Base-by-base conservation (phyloP, 352 stramenopile genomes). In the Phytophthora multivora region DNA sequence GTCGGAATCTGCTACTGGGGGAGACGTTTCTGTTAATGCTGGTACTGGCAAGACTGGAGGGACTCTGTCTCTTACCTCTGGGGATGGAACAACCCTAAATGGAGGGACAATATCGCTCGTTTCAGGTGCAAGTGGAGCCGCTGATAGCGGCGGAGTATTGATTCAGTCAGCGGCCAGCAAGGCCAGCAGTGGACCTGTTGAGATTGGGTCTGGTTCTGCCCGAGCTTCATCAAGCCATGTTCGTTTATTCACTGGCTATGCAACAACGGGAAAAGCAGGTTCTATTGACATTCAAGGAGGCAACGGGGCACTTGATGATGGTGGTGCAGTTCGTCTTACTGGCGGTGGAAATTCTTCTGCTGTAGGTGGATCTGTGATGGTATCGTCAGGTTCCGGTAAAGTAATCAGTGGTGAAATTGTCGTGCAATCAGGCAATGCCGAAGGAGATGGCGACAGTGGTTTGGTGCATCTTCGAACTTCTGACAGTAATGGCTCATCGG, bases 201-300 rank as follows among this genome's bases (percentile, higher is more conserved):
- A 45, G 13, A 66, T 86, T 65, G 41, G 28, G 19, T 70, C 63
- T 50, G 73, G 73, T 16, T 63, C 53, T 35, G 48, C 63, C 26
- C 39, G 13, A 42, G 54, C 51, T 53, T 63, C 53, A 38, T 72
- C 64, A 55, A 75, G 72, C 47, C 54, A 48, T 48, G 30, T 69
- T 46, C 51, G 59, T 35, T 41, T 84, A 31, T 68, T 53, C 35
- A 73, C 63, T 12, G 71, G 75, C 28, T 51, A 35, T 38, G 45
- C 63, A 39, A 36, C 51, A 15, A 66, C 6, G 51, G 63, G 54
- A 69, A 59, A 66, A 18, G 73, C 63, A 33, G 76, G 73, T 9
- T 67, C 45, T 23, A 63, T 83, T 33, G 42, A 59, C 35, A 66
- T 86, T 16, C 30, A 45, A 47, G 73, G 63, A 31, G 63, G 59